Conservation (phyloP, 768 basidiomycete species). For the Suillus clintonianus region DNA sequence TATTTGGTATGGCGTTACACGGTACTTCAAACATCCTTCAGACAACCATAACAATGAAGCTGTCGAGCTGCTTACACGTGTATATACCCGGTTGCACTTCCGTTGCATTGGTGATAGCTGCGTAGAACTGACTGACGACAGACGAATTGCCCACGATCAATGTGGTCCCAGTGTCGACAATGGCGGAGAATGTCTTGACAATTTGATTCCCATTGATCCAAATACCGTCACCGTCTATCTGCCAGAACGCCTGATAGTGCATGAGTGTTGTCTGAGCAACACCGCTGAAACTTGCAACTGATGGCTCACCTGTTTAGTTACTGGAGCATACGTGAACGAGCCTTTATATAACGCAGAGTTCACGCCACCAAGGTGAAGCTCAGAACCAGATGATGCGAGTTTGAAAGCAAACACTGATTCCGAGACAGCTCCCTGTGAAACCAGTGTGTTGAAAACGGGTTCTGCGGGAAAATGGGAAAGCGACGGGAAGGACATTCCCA, state of each 20-base stretch:
- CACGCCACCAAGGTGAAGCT: conserved; percentile 45
- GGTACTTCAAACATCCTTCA: conserved; percentile 18
- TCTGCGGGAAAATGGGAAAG: conserved; percentile 36
- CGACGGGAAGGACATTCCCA: conserved; percentile 45
- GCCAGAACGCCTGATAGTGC: conserved; percentile 23
- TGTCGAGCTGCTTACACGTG: conserved; percentile 19
- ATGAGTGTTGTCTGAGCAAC: conserved; percentile 3
- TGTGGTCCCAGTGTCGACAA: conserved; percentile 54
- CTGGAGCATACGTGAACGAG: conserved; percentile 36
- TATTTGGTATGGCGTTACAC: conserved; percentile 21
- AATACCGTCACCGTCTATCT: conserved; percentile 15
- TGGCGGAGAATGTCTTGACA: conserved; percentile 7
- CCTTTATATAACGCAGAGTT: conserved; percentile 42
- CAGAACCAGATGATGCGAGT: conserved; percentile 32
- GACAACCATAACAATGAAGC: neutral
- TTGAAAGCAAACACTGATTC: conserved; percentile 40
- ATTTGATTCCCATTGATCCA: conserved; percentile 22
- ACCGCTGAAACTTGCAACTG: neutral
- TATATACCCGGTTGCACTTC: conserved; percentile 34
- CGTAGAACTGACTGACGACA: conserved; percentile 35
- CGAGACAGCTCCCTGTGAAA: conserved; percentile 35
- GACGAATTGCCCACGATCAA: conserved; percentile 41
- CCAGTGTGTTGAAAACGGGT: conserved; percentile 46
- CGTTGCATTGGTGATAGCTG: conserved; percentile 31
- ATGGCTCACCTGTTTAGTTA: conserved; percentile 29